Evolutionary conservation across 768 basidiomycete species (phyloP), one percentile per base, ranked within the genome.

Genomic region (Mrakia blollopis): DNA sequence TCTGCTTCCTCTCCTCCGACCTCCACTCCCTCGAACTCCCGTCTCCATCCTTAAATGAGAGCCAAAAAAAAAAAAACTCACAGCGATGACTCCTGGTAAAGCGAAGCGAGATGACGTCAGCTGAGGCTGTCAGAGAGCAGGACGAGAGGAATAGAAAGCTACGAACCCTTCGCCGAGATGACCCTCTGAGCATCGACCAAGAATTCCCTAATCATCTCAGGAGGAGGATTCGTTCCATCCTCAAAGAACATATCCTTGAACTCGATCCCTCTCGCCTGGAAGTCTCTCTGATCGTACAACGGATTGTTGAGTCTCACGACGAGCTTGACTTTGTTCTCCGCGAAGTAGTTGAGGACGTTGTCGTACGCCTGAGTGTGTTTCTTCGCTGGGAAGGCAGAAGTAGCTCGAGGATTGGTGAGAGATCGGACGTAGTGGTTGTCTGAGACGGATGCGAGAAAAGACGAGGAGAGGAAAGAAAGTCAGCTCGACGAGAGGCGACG

Each of bases 281-380:
- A 98, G 16, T 91, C 87, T 73, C 87, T 85, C 75, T 88, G 87
- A 83, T 96, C 94, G 83, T 95, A 99, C 28, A 98, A 86, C 80
- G 93, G 88, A 77, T 94, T 94, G 83, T 99, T 99, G 41, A 98
- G 85, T 76, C 97, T 91, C 75, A 99, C 90, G 65, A 99, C 94
- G 35, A 96, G 86, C 84, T 92, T 93, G 83, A 99, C 88, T 74
- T 90, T 89, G 78, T 89, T 88, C 81, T 91, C 90, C 83, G 92
- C 90, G 81, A 98, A 99, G 82, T 96, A 94, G 67, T 96, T 91
- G 74, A 99, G 86, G 80, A 95, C 97, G 81, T 95, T 97, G 79
- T 89, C 87, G 82, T 94, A 97, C 0, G 92, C 89, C 0, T 88
- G 88, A 5, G 91, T 88, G 21, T 93, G 86, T 82, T 92, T 91